Evolutionary conservation across 176 grass and related monocot species (phyloP).

Genomic region (Oryza brachyantha): DNA sequence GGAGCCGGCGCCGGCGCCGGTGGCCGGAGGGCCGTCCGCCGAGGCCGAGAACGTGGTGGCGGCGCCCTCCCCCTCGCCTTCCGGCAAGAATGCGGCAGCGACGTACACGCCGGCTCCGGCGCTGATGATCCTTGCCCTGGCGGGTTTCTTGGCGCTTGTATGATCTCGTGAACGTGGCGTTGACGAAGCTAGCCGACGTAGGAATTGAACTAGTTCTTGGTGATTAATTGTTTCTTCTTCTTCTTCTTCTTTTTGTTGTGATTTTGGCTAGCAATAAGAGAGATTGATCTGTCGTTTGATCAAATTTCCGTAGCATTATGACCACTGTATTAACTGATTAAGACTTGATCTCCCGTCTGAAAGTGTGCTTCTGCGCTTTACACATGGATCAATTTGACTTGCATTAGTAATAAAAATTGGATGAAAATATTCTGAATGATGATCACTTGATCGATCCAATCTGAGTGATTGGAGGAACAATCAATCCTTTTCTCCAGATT

Average conservation of each 20-base stretch:
- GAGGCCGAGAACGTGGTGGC: background rate
- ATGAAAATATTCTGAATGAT: background rate
- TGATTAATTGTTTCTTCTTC: background rate
- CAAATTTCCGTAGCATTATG: background rate
- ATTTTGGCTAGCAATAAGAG: background rate
- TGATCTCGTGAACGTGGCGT: background rate
- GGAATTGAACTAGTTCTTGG: background rate
- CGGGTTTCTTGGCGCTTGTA: conserved; percentile 17
- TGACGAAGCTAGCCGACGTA: background rate
- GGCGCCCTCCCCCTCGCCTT: background rate
- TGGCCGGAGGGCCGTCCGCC: background rate
- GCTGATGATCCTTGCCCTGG: conserved; percentile 15
- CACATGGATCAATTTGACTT: background rate
- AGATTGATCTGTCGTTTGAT: background rate
- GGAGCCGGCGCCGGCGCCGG: conserved; percentile 9
- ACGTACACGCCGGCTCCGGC: background rate
- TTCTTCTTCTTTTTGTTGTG: background rate
- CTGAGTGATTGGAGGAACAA: no score
- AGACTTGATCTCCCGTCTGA: background rate
- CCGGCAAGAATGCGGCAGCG: background rate
- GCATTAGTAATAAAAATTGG: background rate
- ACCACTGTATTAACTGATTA: background rate
- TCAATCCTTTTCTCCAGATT: no score
- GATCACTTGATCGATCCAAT: background rate
- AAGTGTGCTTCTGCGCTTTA: background rate